Conservation (phyloP, 805 yeast genomes). For the Lachancea thermotolerans region DNA sequence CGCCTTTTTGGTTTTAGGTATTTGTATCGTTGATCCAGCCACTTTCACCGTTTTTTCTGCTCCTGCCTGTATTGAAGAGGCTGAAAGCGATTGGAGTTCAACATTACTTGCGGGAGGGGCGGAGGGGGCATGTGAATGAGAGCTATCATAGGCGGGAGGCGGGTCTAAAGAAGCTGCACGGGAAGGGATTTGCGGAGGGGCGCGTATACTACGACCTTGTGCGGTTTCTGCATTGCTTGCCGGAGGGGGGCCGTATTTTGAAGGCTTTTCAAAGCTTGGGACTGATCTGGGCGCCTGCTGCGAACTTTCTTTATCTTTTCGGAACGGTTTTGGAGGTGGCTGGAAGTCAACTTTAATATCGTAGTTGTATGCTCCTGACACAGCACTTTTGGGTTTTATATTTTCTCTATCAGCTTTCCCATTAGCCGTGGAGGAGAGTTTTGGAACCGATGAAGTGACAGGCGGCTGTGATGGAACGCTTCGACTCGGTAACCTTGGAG, state of each 20-base stretch:
- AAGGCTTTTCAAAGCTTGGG: background rate
- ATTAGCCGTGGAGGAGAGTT: background rate
- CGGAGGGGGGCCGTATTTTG: too few relatives aligned
- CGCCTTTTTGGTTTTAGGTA: background rate
- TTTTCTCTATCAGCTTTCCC: slow-evolving; percentile 8
- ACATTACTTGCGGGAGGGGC: too few relatives aligned
- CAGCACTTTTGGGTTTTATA: slow-evolving; percentile 23
- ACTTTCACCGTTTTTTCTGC: too few relatives aligned
- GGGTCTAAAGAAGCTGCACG: too few relatives aligned
- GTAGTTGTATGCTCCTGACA: slow-evolving; percentile 33
- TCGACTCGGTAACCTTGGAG: background rate
- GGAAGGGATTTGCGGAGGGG: too few relatives aligned
- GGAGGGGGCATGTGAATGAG: too few relatives aligned
- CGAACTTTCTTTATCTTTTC: slow-evolving; percentile 6
- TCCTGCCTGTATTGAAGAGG: too few relatives aligned
- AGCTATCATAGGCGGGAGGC: too few relatives aligned
- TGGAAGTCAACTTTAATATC: slow-evolving; percentile 32
- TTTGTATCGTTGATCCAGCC: background rate
- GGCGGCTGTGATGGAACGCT: background rate
- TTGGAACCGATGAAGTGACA: background rate
- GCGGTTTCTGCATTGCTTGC: too few relatives aligned
- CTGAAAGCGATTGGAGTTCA: too few relatives aligned
- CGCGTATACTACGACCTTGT: too few relatives aligned
- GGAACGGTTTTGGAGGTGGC: slow-evolving; percentile 35
- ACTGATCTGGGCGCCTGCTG: background rate